Percentiles rank a stretch among this genome's conserved stretches.
Evolutionary conservation across 2,329 filamentous ascomycete genomes (phyloP).

Genomic region (Microdochium nivale): DNA sequence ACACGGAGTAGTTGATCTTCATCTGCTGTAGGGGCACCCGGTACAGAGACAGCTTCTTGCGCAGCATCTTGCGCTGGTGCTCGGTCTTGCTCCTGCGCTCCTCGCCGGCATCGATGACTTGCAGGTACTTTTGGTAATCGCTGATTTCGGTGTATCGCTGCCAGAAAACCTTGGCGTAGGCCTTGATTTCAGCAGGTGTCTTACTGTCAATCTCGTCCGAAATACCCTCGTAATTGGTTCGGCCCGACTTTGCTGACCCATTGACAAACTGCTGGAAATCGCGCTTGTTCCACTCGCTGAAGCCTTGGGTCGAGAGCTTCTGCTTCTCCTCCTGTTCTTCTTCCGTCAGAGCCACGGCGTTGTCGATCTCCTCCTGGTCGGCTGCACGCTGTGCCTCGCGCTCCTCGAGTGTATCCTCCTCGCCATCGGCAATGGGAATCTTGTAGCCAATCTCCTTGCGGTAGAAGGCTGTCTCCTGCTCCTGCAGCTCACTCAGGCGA

Average conservation of each 20-base stretch:
- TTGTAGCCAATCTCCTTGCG: slow-evolving; percentile 96
- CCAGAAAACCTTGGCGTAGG: slow-evolving; percentile 95
- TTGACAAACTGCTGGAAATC: slow-evolving; percentile 99
- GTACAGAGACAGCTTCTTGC: slow-evolving; percentile 93
- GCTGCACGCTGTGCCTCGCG: slow-evolving; percentile 80
- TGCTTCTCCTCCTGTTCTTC: slow-evolving; percentile 86
- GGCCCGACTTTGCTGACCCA: slow-evolving; percentile 85
- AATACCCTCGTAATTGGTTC: slow-evolving; percentile 77
- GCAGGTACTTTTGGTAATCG: slow-evolving; percentile 83
- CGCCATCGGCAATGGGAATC: slow-evolving; percentile 77
- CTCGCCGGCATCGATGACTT: slow-evolving; percentile 86
- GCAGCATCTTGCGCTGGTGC: slow-evolving; percentile 85
- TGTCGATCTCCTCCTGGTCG: slow-evolving; percentile 89
- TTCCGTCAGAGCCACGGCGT: slow-evolving; percentile 78
- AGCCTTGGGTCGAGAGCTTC: slow-evolving; percentile 72
- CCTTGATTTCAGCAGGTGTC: slow-evolving; percentile 72
- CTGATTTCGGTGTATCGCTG: slow-evolving; percentile 84
- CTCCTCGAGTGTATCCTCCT: slow-evolving; percentile 78
- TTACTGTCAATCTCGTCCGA: slow-evolving; percentile 89
- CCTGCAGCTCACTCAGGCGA: slow-evolving; percentile 78
- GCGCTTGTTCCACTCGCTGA: slow-evolving; percentile 89
- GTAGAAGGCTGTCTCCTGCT: slow-evolving; percentile 92
- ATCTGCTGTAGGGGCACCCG: slow-evolving; percentile 96
- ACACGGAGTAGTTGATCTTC: slow-evolving; percentile 98
- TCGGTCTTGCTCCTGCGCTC: slow-evolving; percentile 82